These are phyloP conservation scores for Apophysomyces sp. DNA, from an alignment of 371 early-diverging fungal genomes.

Conservation along the genomic window DNA sequence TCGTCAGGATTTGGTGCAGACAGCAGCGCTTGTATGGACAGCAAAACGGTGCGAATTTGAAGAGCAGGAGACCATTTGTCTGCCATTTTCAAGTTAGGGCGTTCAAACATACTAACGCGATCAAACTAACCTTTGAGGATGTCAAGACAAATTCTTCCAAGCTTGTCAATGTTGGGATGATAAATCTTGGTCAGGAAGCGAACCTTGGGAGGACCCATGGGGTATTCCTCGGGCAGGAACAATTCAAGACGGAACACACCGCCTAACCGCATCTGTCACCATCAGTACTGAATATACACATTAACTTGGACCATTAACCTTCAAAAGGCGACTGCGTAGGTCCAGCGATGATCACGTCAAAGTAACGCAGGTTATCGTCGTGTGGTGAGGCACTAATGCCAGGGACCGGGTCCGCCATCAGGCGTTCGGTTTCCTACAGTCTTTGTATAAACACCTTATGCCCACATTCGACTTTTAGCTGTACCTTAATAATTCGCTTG, in stretches of 20 bases:
- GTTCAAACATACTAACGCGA: no score
- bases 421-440: conserved; percentile 91
- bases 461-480: background rate
- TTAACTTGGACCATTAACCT: conserved; percentile 57
- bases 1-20: conserved; percentile 99
- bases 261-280: conserved; percentile 52
- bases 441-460: background rate
- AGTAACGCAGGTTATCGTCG: conserved; percentile 95
- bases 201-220: conserved; percentile 98
- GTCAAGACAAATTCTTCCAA: conserved; percentile 98
- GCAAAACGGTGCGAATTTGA: conserved; percentile 96
- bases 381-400: conserved; percentile 92
- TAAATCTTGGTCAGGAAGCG: conserved; percentile 98
- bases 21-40: conserved; percentile 98
- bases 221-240: conserved; percentile 97
- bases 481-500: conserved; percentile 81
- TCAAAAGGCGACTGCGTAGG: conserved; percentile 97
- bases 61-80: conserved; percentile 99
- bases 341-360: conserved; percentile 97
- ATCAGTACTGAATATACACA: background rate
- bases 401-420: conserved; percentile 94
- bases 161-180: conserved; percentile 99
- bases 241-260: conserved; percentile 96
- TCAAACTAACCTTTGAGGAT: conserved; percentile 96
- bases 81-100: conserved; percentile 22